Evolutionary conservation across 2,329 filamentous ascomycete genomes (phyloP), one percentile per base, ranked within the genome.

Genomic region (Tothia fuscella): DNA sequence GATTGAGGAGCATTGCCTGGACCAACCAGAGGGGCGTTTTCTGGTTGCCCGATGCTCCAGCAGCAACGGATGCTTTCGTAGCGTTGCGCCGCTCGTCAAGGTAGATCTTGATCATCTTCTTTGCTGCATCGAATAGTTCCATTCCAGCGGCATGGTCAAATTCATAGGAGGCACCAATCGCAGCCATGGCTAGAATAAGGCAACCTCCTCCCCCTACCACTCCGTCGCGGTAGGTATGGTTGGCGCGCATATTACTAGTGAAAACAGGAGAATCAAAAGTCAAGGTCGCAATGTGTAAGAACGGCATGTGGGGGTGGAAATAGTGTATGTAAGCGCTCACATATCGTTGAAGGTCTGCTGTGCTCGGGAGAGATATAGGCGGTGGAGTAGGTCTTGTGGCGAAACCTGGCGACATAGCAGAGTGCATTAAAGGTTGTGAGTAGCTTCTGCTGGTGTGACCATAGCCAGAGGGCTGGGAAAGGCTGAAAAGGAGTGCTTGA

Each of bases 231-330:
- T 16, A 14, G 6, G 25, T 22, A 33, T 72, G 67, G 47, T 76
- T 68, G 46, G 72, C 72, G 55, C 76, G 77, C 47, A 76, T 56
- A 38, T 70, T 72, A 46, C 64, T 74, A 33, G 75, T 70, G 49
- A 77, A 77, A 35, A 81, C 70, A 39, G 82, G 73, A 39, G 83
- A 75, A 54, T 94, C 86, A 64, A 96, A 95, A 31, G 87, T 87
- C 48, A 96, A 69, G 13, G 89, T 94, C 40, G 88, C 80, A 50
- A 94, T 76, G 62, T 96, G 89, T 47, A 94, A 68, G 61, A 96
- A 94, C n/a, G 91, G 89, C 47, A 94, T 64, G 58, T 96, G 89
- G 17, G 89, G 89, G 56, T 95, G 88, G 60, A 93, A 94, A 59
- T 85, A 93, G 49, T 79, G 78, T 53, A 96, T 78, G 63, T 95